Percentiles rank a stretch among this genome's conserved stretches.
Conservation (phyloP, 1,284 basidiomycete species). For the Moesziomyces sp. region DNA sequence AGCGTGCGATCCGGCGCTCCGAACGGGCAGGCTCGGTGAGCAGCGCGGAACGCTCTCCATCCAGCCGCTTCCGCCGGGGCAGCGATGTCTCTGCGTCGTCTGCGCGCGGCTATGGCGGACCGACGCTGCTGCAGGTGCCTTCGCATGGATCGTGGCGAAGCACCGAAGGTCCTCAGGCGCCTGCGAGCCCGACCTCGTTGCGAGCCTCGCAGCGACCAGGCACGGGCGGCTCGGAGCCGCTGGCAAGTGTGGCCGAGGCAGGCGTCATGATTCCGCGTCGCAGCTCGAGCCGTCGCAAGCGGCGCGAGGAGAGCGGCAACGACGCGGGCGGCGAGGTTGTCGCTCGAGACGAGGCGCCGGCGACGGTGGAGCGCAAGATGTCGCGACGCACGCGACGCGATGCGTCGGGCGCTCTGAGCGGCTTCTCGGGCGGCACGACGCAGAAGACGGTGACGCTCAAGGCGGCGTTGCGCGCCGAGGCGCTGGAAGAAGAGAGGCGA, state of each 20-base stretch:
- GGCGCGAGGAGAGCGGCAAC: constrained; percentile 3
- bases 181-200: constrained; percentile 22
- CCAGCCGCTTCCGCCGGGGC: constrained; percentile 21
- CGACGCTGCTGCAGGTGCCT: constrained; percentile 27
- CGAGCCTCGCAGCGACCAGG: constrained; percentile 21
- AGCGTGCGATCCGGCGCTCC: constrained; percentile 40
- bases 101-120: constrained; percentile 13
- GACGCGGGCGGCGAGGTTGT: not conserved
- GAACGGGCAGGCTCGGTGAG: constrained; percentile 9
- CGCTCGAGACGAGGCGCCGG: constrained; percentile 1
- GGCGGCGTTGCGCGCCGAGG: constrained; percentile 56
- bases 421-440: constrained; percentile 26
- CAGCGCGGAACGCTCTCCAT: constrained; percentile 16
- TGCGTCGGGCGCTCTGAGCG: constrained; percentile 35
- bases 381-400: constrained; percentile 34
- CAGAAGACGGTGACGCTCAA: constrained; percentile 52
- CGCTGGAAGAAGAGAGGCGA: constrained; percentile 57
- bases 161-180: constrained; percentile 14
- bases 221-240: constrained; percentile 29
- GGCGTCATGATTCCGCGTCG: constrained; percentile 30
- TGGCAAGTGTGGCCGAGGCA: constrained; percentile 30
- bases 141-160: constrained; percentile 36
- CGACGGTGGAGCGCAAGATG: constrained; percentile 16
- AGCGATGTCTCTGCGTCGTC: constrained; percentile 28
- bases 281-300: constrained; percentile 32